These are phyloP conservation scores for Xerocomus brunneocitrinus DNA, from an alignment of 768 basidiomycete genomes.

Conservation along the genomic window DNA sequence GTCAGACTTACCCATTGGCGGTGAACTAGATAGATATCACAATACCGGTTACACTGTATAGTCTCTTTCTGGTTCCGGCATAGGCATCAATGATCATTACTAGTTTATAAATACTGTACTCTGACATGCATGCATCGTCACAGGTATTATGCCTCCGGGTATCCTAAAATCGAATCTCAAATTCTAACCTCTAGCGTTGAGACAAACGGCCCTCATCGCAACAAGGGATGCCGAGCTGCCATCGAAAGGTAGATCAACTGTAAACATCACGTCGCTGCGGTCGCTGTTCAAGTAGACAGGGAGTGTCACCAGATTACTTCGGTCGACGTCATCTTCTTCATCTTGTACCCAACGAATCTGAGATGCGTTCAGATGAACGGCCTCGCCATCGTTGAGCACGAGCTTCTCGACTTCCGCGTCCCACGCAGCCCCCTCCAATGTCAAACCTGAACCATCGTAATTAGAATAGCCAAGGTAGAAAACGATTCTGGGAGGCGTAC, in stretches of 20 bases:
- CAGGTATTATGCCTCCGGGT: conserved; percentile 25
- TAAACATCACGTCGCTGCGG: conserved; percentile 87
- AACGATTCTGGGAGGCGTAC: conserved; percentile 41
- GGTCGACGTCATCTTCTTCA: conserved; percentile 32
- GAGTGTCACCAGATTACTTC: conserved; percentile 58
- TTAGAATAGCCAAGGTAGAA: conserved; percentile 4
- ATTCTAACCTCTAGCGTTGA: conserved; percentile 70
- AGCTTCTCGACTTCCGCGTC: conserved; percentile 49
- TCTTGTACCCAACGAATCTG: conserved; percentile 85
- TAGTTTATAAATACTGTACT: conserved; percentile 10
- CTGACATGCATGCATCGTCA: conserved; percentile 11
- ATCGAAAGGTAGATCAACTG: conserved; percentile 79
- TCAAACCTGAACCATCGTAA: conserved; percentile 54
- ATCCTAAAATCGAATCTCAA: conserved; percentile 14
- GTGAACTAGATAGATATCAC: conserved; percentile 9
- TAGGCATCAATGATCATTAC: conserved; percentile 11
- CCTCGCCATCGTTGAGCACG: conserved; percentile 78
- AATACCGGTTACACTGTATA: background rate
- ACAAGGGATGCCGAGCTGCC: conserved; percentile 62
- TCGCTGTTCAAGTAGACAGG: conserved; percentile 92
- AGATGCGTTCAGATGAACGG: conserved; percentile 73
- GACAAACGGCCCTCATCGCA: conserved; percentile 84
- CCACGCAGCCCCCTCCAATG: conserved; percentile 86
- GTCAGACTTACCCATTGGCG: conserved; percentile 19
- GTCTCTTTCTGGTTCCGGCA: background rate